phyloP scores from a whole-genome alignment of 228 moss, liverwort and hornwort species.

The Sphagnum fallax region DNA sequence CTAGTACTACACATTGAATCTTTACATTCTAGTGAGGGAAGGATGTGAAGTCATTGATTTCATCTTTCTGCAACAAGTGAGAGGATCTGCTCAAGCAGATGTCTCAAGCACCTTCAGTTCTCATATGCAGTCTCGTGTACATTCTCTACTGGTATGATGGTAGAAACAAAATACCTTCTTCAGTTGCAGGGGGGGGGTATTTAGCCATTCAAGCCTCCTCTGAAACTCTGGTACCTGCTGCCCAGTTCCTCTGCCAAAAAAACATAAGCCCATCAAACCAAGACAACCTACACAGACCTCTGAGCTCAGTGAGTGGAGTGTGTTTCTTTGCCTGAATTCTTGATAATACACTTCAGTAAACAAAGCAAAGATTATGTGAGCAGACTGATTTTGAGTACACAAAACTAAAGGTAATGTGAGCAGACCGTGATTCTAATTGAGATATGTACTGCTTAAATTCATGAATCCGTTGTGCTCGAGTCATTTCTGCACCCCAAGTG shows the following conservation, averaged over 20 bases:
- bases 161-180: constrained; percentile 23
- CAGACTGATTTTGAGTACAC: background rate
- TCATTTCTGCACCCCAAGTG: constrained; percentile 39
- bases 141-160: too few species aligned
- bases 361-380: background rate
- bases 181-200: constrained; percentile 65
- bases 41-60: too few species aligned
- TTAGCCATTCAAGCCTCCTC: constrained; percentile 86
- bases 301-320: too few species aligned
- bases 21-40: too few species aligned
- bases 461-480: constrained; percentile 61
- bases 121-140: too few species aligned
- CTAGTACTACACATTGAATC: too few species aligned
- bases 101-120: too few species aligned
- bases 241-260: constrained; percentile 36
- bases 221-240: constrained; percentile 71
- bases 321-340: too few species aligned
- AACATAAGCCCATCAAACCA: background rate
- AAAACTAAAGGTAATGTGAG: background rate
- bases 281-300: too few species aligned
- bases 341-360: background rate
- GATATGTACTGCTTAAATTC: constrained; percentile 80
- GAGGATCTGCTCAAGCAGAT: too few species aligned
- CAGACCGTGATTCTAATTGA: constrained; percentile 66
- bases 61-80: too few species aligned